Evolutionary conservation across 176 grass and related monocot genomes (phyloP).

Genomic region (Melocanna baccifera): DNA sequence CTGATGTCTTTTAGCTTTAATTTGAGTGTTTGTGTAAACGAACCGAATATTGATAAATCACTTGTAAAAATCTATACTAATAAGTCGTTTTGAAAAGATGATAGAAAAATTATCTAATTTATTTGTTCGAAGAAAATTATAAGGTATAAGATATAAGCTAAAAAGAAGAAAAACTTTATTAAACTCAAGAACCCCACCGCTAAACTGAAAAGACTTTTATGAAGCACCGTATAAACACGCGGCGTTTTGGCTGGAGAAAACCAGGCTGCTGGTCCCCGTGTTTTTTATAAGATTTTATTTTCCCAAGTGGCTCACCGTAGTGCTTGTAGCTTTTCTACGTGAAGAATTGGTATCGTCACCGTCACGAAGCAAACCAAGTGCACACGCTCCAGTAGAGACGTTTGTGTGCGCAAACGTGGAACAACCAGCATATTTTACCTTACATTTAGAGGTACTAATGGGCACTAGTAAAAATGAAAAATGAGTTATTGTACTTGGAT

Average conservation of each 20-base stretch:
- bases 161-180: not conserved
- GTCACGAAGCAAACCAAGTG: too few relatives aligned
- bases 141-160: too few relatives aligned
- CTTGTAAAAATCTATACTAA: too few relatives aligned
- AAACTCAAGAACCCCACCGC: not conserved
- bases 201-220: not conserved
- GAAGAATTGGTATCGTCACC: not conserved
- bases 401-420: not conserved
- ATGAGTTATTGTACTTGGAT: not conserved
- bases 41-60: accelerated
- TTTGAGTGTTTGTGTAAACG: too few relatives aligned
- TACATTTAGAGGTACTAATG: too few relatives aligned
- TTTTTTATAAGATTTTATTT: not conserved
- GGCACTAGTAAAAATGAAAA: not conserved
- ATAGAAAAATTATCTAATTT: too few relatives aligned
- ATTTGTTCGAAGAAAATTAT: too few relatives aligned
- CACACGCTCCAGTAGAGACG: not conserved
- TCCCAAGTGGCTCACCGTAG: not conserved
- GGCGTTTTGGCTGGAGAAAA: not conserved
- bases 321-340: not conserved
- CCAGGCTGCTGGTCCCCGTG: not conserved
- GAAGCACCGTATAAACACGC: not conserved
- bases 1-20: too few relatives aligned
- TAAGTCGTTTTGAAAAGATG: too few relatives aligned
- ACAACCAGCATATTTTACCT: not conserved